Conservation (phyloP, 2,329 filamentous ascomycete genomes). For the Sclerotinia minor region DNA sequence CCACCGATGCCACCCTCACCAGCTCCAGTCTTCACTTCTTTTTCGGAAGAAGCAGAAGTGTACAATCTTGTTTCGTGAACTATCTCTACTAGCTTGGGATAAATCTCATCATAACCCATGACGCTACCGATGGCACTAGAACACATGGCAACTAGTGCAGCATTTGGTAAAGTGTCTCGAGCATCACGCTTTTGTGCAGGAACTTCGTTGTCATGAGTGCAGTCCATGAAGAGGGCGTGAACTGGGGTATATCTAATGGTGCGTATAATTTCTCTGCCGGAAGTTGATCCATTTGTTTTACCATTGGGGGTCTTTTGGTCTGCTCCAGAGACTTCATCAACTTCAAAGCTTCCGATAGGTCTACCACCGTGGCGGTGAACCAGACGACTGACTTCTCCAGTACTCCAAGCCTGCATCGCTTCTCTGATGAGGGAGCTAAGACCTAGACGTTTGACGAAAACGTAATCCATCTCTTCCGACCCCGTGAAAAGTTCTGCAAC, state of each 20-base stretch:
- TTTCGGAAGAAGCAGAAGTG: constrained; percentile 70
- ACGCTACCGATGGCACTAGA: constrained; percentile 92
- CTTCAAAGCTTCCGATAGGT: constrained; percentile 94
- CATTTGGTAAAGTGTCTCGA: constrained; percentile 89
- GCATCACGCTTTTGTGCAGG: constrained; percentile 94
- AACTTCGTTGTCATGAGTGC: constrained; percentile 96
- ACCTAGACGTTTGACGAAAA: constrained; percentile 91
- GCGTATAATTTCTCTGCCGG: constrained; percentile 57
- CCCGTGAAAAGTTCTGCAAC: constrained; percentile 96
- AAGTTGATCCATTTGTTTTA: constrained; percentile 39
- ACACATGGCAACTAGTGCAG: constrained; percentile 94
- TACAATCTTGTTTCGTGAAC: constrained; percentile 88
- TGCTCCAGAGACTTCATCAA: constrained; percentile 76
- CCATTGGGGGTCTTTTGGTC: constrained; percentile 46
- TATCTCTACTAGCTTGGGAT: constrained; percentile 88
- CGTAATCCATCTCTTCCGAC: constrained; percentile 91
- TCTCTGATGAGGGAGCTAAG: constrained; percentile 91
- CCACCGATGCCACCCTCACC: constrained; percentile 84
- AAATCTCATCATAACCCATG: constrained; percentile 97
- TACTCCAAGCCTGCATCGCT: constrained; percentile 98
- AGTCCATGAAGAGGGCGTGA: constrained; percentile 97
- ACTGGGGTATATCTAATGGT: constrained; percentile 85
- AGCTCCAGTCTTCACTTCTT: constrained; percentile 63
- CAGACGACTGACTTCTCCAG: constrained; percentile 84
- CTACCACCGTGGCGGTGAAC: constrained; percentile 92